phyloP scores from a whole-genome alignment of 352 stramenopile species.

The Pythium aphanidermatum region DNA sequence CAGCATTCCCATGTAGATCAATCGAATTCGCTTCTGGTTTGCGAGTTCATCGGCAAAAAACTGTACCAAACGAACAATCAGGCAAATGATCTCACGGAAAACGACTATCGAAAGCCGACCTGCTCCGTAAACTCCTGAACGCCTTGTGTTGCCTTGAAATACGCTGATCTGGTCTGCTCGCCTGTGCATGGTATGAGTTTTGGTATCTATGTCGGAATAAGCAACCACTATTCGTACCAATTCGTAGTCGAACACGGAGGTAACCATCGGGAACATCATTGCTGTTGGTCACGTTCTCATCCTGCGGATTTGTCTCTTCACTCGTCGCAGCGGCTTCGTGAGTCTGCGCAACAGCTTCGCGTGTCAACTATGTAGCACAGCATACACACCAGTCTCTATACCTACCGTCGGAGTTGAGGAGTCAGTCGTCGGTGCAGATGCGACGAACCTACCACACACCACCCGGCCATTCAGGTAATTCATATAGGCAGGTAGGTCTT shows the following conservation, averaged over 20 bases:
- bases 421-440: conserved; percentile 20
- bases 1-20: conserved; percentile 84
- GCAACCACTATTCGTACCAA: too few species aligned
- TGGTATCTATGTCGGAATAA: too few species aligned
- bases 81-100: neutral
- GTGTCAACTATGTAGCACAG: too few species aligned
- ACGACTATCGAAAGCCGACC: too few species aligned
- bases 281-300: neutral
- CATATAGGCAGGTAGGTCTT: too few species aligned
- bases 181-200: too few species aligned
- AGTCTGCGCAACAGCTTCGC: too few species aligned
- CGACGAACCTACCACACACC: conserved; percentile 32
- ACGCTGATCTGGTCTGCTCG: conserved; percentile 41
- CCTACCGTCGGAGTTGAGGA: neutral
- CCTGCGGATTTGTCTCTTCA: neutral
- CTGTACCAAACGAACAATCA: too few species aligned
- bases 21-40: conserved; percentile 50
- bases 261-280: conserved; percentile 38
- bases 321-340: neutral
- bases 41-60: conserved; percentile 57
- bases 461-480: neutral
- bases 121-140: conserved; percentile 58
- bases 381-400: too few species aligned
- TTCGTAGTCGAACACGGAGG: conserved; percentile 49
- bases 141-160: conserved; percentile 60